Base-by-base conservation (phyloP, 768 basidiomycete genomes). In the Cyathus striatus region DNA sequence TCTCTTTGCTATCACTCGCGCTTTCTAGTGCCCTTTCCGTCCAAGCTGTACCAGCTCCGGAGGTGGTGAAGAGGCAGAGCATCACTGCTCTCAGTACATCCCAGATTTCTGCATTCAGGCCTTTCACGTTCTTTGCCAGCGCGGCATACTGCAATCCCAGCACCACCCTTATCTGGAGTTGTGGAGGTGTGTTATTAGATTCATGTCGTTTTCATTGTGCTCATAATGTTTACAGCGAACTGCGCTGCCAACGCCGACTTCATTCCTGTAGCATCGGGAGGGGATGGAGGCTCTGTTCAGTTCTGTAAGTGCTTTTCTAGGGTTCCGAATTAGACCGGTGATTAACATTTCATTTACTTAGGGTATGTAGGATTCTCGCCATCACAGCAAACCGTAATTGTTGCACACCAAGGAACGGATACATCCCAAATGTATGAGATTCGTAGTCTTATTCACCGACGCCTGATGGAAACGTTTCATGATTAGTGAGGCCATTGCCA, bases 81-180 rank as follows among this genome's bases (percentile, higher is more conserved):
- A 70, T 77, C 41, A 64, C 62, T 2, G 40, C 70, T 1, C 55
- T 78, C 38, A 57, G 65, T 23, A 49, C 62, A 3, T 17, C 70
- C 0, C 63, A 78, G 49, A 67, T 80, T 5, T 48, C 62, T 5
- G 26, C 51, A 10, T 81, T 69, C 55, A 68, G 51, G 25, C 66
- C 78, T 1, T 81, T 70, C 60, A 69, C 75, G 0, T 62, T 56
- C 43, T 79, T 72, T 49, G 76, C 80, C 1, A 69, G 71, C 25
- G 55, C 77, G 7, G 78, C 64, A 1, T 75, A 76, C 49, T 83
- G 81, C 43, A 40, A 56, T 12, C 59, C 76, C 5, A 41, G 66
- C 3, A 42, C 59, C 30, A 75, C 71, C 20, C 48, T 69, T 27
- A 62, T 63, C 16, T 81, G 79, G 77, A 53, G 67, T 24, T 82